Evolutionary conservation across 176 grass and related monocot species (phyloP), one percentile per base, ranked within the genome.

Genomic region (Rhipidocladum racemiflorum): DNA sequence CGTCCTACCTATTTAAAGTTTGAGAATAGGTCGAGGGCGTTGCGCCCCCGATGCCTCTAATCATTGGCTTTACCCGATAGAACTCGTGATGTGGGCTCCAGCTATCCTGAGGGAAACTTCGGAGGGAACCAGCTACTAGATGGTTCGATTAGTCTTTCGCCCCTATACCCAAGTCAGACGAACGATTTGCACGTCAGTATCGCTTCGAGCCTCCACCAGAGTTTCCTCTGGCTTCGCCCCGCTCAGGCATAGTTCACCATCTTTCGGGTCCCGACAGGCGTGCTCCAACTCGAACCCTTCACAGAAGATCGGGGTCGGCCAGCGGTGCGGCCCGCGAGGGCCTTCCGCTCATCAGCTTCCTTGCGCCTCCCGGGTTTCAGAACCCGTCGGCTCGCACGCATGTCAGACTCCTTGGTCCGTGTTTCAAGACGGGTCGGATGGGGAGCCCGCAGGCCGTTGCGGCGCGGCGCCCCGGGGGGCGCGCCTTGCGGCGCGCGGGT

Each of bases 181-280:
- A 93, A 88, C 78, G 88, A 93, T 93, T 93, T 93, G 85, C 91
- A 93, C 91, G 85, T 90, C 85, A 90, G 88, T 86, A 94, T 94
- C 78, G 85, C 91, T 87, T 84, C 85, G 88, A 81, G 91, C 91
- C 88, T 94, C 91, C 83, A 91, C 91, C 88, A 93, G 85, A 88
- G 91, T 91, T 94, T 91, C 91, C 88, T 88, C 79, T 83, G 46
- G 87, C 81, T 85, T 89, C 74, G 35, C 75, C 77, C 48, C 69
- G 79, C 86, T 89, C 88, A 86, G 88, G 88, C 85, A 94, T 94
- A 94, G 91, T 91, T 94, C 88, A 91, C 82, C 88, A 94, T 91
- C 88, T 91, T 94, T 91, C 83, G 59, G 91, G 83, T 94, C 88
- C 85, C 86, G 86, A 91, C 39, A 87, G 79, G 75, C 81, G 65